These are phyloP conservation scores for Fagopyrum homotropicum DNA, from an alignment of 148 eudicot genomes.

Conservation along the genomic window DNA sequence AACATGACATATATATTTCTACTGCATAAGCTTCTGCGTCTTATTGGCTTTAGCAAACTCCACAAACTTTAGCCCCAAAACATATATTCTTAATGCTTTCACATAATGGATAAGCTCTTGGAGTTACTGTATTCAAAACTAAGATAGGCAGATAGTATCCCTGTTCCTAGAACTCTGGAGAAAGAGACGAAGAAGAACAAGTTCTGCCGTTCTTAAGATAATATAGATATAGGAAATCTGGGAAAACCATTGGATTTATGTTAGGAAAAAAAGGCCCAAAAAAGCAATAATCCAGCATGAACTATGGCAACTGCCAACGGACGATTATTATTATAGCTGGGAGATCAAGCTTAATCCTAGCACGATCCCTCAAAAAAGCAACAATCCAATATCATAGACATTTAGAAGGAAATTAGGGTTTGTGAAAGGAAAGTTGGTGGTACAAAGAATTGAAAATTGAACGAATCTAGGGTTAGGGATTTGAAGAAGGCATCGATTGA, in stretches of 20 bases:
- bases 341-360: neutral
- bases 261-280: too few relatives aligned
- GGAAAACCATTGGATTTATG: too few relatives aligned
- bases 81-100: neutral
- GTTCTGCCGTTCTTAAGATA: too few relatives aligned
- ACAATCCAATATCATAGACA: neutral
- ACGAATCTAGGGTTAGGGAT: slow-evolving; percentile 1
- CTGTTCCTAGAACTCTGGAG: neutral
- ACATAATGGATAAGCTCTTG: neutral
- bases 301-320: neutral
- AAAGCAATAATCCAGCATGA: neutral
- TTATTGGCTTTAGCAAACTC: neutral
- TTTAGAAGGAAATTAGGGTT: neutral
- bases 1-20: neutral
- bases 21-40: neutral
- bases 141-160: too few relatives aligned
- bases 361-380: neutral
- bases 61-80: neutral
- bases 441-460: neutral
- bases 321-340: neutral
- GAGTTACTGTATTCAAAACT: neutral
- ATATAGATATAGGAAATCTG: too few relatives aligned
- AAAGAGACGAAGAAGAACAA: neutral
- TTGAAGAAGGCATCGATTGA: neutral
- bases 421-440: neutral